phyloP scores from a whole-genome alignment of 768 basidiomycete species.

The Xerocomus potaroensis region DNA sequence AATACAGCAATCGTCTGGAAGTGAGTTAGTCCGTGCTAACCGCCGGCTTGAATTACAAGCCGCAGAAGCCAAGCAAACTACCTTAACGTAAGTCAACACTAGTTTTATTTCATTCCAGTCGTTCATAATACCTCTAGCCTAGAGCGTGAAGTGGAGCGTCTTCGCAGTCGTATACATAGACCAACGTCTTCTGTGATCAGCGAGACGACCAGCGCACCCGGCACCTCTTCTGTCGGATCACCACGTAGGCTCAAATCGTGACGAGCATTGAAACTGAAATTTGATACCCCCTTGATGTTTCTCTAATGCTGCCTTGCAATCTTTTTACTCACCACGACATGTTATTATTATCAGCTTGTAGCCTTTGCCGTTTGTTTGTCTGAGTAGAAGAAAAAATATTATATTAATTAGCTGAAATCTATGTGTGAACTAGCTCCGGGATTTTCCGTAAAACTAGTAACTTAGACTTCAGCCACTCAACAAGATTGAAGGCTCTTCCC shows the following conservation, averaged over 20 bases:
- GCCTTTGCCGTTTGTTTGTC: slow-evolving; percentile 1
- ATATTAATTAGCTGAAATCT: too few species aligned
- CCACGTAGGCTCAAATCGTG: slow-evolving; percentile 26
- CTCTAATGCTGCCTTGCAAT: background rate
- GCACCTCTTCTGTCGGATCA: slow-evolving; percentile 26
- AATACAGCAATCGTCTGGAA: slow-evolving; percentile 65
- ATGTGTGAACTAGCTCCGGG: slow-evolving; percentile 15
- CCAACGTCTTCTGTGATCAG: slow-evolving; percentile 41
- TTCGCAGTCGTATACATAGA: slow-evolving; percentile 60
- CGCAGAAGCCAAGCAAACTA: slow-evolving; percentile 65
- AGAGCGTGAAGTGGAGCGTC: slow-evolving; percentile 65
- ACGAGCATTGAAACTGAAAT: slow-evolving; percentile 1
- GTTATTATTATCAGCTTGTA: slow-evolving; percentile 21
- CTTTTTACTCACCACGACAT: slow-evolving; percentile 1
- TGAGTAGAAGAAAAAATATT: background rate
- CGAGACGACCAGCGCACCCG: slow-evolving; percentile 17
- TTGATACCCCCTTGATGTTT: background rate
- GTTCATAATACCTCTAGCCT: slow-evolving; percentile 36
- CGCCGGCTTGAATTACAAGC: slow-evolving; percentile 76
- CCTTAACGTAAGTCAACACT: slow-evolving; percentile 50
- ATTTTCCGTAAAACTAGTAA: slow-evolving; percentile 25
- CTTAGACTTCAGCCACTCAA: slow-evolving; percentile 33
- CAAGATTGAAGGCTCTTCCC: background rate
- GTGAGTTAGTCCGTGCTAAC: slow-evolving; percentile 62
- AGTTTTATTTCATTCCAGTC: background rate